phyloP scores from a whole-genome alignment of 2,329 filamentous ascomycete species.

The Phaeomoniella chlamydospora region DNA sequence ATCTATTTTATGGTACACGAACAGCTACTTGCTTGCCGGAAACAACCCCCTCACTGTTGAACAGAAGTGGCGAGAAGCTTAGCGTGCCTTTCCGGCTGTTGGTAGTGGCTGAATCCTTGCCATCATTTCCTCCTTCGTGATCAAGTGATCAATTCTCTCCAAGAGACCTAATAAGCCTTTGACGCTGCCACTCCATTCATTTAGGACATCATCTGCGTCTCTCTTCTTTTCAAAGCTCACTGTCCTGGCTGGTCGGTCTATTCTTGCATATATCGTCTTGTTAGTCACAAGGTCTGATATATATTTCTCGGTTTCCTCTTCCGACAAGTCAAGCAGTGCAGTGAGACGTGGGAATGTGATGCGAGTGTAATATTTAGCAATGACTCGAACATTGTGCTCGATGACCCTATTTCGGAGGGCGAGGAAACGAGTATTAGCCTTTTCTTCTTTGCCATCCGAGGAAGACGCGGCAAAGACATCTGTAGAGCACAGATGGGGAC shows the following conservation, averaged over 20 bases:
- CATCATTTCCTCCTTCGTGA: constrained; percentile 99
- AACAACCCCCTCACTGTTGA: too few species aligned
- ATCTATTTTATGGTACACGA: too few species aligned
- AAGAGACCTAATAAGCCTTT: constrained; percentile 74
- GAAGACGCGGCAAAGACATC: constrained; percentile 69
- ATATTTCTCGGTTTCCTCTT: constrained; percentile 97
- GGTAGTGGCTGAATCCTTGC: constrained; percentile 65
- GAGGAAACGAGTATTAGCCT: constrained; percentile 77
- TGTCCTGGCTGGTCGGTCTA: constrained; percentile 81
- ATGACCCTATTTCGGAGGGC: constrained; percentile 96
- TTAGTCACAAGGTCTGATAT: constrained; percentile 93
- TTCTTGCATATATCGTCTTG: constrained; percentile 96
- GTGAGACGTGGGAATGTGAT: constrained; percentile 87
- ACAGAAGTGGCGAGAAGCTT: neutral
- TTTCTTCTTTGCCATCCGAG: constrained; percentile 53
- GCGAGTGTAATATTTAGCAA: constrained; percentile 97
- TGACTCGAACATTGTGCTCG: constrained; percentile 94
- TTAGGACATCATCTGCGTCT: constrained; percentile 88
- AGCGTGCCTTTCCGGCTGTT: neutral
- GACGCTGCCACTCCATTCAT: constrained; percentile 98
- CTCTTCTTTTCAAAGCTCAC: constrained; percentile 91
- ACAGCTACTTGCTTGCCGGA: too few species aligned
- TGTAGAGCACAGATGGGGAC: constrained; percentile 71
- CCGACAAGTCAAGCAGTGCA: constrained; percentile 76
- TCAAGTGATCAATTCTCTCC: constrained; percentile 91